A percentile compares a stretch with the other conserved stretches of the same genome.
phyloP scores from a whole-genome alignment of 768 basidiomycete species.

The Coprinopsis strossmayeri region DNA sequence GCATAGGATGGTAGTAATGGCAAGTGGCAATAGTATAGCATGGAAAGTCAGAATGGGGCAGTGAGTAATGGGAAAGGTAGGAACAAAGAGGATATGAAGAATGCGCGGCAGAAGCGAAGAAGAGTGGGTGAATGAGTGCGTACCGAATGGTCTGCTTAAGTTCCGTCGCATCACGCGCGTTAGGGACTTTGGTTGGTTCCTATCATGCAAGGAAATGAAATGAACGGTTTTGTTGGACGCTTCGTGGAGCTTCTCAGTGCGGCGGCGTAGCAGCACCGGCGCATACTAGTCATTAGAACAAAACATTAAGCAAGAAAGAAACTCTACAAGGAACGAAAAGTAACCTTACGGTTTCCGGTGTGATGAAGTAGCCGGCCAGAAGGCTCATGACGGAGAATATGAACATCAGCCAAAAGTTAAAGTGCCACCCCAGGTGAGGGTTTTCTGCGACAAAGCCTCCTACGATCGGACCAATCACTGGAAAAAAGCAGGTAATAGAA shows the following conservation, averaged over 20 bases:
- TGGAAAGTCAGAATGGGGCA: background rate
- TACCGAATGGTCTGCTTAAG: slow-evolving; percentile 51
- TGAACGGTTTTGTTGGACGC: slow-evolving; percentile 32
- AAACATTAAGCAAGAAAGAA: background rate
- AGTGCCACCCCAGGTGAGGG: slow-evolving; percentile 47
- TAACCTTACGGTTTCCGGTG: slow-evolving; percentile 53
- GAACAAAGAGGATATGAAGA: background rate
- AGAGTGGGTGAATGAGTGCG: slow-evolving; percentile 13
- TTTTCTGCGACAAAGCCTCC: slow-evolving; percentile 56
- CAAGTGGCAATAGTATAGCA: background rate
- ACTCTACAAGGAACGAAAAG: background rate
- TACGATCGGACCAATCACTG: slow-evolving; percentile 62
- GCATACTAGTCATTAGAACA: slow-evolving; percentile 35
- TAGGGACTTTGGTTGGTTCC: slow-evolving; percentile 34
- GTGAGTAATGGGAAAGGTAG: background rate
- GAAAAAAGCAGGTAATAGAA: background rate
- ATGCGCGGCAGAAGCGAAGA: slow-evolving; percentile 9
- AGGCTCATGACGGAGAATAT: slow-evolving; percentile 42
- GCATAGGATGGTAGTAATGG: too few species aligned
- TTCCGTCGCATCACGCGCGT: slow-evolving; percentile 38
- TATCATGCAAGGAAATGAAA: slow-evolving; percentile 48
- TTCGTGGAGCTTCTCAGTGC: slow-evolving; percentile 37
- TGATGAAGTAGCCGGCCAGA: slow-evolving; percentile 36
- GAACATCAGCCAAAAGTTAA: slow-evolving; percentile 62
- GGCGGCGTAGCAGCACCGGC: slow-evolving; percentile 51